These are phyloP conservation scores for Pythium grandisporangium DNA, from an alignment of 352 stramenopile species.

Conservation along the genomic window DNA sequence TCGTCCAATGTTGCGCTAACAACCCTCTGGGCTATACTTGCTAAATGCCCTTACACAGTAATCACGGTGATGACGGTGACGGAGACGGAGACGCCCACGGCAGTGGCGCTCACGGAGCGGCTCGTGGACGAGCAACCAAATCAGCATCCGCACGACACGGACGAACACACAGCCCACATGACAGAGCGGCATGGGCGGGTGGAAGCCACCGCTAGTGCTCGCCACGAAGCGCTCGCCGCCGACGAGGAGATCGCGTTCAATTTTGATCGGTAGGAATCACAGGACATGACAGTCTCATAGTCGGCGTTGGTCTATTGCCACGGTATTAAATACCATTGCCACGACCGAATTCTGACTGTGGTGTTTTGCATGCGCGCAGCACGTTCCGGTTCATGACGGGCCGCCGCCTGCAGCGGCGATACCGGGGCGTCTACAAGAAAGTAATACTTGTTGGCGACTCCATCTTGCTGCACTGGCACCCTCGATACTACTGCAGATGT, in stretches of 20 bases:
- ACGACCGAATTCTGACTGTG: too few relatives aligned
- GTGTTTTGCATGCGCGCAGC: not conserved
- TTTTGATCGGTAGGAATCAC: not conserved
- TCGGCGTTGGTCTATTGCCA: not conserved
- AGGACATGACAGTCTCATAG: not conserved
- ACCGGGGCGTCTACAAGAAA: constrained; percentile 23
- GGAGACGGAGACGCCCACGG: too few relatives aligned
- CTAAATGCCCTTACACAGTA: too few relatives aligned
- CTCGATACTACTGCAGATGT: too few relatives aligned
- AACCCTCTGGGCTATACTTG: too few relatives aligned
- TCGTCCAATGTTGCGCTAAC: too few relatives aligned
- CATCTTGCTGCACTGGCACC: not conserved
- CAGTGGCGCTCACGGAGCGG: not conserved
- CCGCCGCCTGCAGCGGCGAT: constrained; percentile 20
- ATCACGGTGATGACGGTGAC: too few relatives aligned
- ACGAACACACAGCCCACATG: not conserved
- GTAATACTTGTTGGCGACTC: constrained; percentile 6
- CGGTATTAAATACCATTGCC: too few relatives aligned
- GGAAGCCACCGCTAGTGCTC: not conserved
- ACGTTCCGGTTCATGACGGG: constrained; percentile 24
- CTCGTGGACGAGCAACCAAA: too few relatives aligned
- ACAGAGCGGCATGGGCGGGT: not conserved
- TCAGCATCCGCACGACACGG: too few relatives aligned
- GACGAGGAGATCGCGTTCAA: not conserved
- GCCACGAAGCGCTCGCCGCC: too few relatives aligned